A percentile compares a stretch with the other conserved stretches of the same genome.
Conservation (phyloP, 2,329 filamentous ascomycete species). For the Alternaria novae-zelandiae region DNA sequence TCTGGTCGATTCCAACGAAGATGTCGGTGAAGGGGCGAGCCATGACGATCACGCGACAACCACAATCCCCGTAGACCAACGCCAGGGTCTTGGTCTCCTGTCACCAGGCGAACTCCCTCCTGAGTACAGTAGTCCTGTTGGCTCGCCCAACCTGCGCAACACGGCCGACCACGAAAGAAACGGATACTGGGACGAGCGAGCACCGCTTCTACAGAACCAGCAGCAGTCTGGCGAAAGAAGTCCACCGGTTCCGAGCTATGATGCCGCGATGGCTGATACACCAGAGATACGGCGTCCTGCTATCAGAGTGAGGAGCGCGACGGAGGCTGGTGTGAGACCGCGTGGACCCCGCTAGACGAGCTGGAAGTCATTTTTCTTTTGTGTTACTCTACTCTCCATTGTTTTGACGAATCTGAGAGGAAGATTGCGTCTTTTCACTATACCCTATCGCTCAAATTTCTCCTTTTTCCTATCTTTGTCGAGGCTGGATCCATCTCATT, state of each 20-base stretch:
- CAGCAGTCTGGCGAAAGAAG: conserved; percentile 23
- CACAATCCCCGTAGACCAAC: conserved; percentile 11
- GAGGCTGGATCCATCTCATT: not conserved
- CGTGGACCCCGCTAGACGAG: conserved; percentile 21
- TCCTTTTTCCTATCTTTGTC: not conserved
- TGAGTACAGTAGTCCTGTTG: conserved; percentile 55
- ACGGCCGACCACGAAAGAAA: conserved; percentile 55
- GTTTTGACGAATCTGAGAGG: not conserved
- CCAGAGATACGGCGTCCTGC: conserved; percentile 29
- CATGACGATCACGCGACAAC: conserved; percentile 32
- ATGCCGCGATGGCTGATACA: conserved; percentile 77
- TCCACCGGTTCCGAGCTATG: conserved; percentile 84
- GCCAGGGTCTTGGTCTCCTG: conserved; percentile 44
- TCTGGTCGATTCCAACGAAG: conserved; percentile 69
- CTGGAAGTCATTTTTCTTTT: conserved; percentile 12
- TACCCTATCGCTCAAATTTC: conserved; percentile 6
- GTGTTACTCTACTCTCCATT: conserved; percentile 9
- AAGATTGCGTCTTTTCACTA: conserved; percentile 1
- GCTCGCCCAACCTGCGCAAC: conserved; percentile 57
- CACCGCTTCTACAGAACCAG: conserved; percentile 49
- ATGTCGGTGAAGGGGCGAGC: conserved; percentile 76
- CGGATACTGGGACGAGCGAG: conserved; percentile 57
- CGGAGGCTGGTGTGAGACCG: conserved; percentile 25
- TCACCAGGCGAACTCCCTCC: conserved; percentile 54
- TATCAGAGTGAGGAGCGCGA: conserved; percentile 34